Evolutionary conservation across 306 rosid genomes (phyloP).

Genomic region (Sesbania bispinosa): DNA sequence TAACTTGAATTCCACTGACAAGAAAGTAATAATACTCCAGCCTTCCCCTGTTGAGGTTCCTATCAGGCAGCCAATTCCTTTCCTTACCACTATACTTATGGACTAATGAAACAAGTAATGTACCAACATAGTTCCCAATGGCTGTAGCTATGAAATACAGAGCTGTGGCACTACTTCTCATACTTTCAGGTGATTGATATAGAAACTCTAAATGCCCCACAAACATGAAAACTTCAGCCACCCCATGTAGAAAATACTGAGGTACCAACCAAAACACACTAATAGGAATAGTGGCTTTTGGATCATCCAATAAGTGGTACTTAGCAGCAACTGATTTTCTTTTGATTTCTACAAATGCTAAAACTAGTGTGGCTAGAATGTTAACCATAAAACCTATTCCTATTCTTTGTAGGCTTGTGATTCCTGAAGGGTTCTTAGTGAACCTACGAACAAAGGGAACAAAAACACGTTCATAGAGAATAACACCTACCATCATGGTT

Average conservation of each 20-base stretch:
- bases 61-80: conserved; percentile 68
- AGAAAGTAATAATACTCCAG: conserved; percentile 60
- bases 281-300: conserved; percentile 55
- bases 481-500: conserved; percentile 52
- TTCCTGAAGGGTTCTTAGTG: conserved; percentile 55
- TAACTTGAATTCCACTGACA: conserved; percentile 53
- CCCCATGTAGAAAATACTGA: conserved; percentile 55
- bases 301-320: conserved; percentile 44
- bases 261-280: conserved; percentile 45
- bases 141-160: conserved; percentile 50
- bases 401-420: conserved; percentile 37
- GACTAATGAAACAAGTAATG: conserved; percentile 49
- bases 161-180: conserved; percentile 67
- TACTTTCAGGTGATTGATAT: conserved; percentile 72
- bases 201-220: conserved; percentile 81
- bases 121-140: conserved; percentile 46
- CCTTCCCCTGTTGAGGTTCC: conserved; percentile 72
- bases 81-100: conserved; percentile 41
- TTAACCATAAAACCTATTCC: conserved; percentile 26
- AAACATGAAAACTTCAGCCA: conserved; percentile 60
- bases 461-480: conserved; percentile 59
- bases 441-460: conserved; percentile 51
- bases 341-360: conserved; percentile 46
- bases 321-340: conserved; percentile 49
- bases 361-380: conserved; percentile 16